These are phyloP conservation scores for Gaeumannomyces tritici DNA, from an alignment of 2,329 filamentous ascomycete genomes.

Conservation along the genomic window DNA sequence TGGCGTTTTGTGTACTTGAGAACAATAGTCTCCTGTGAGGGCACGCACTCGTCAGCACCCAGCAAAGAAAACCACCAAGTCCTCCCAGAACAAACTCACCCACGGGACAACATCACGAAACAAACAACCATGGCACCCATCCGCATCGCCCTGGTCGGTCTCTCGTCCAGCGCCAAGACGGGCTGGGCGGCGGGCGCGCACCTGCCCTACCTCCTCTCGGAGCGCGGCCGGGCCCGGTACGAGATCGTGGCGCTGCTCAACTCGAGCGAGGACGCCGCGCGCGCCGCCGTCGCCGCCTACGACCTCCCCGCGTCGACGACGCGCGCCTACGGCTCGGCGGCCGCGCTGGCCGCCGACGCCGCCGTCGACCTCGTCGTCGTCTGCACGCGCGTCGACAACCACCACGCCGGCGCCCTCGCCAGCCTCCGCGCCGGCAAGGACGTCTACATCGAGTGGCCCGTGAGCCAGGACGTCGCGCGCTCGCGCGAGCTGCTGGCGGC, in stretches of 20 bases:
- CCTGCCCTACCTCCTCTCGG: conserved; percentile 47
- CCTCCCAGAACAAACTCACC: too few species aligned
- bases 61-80: too few species aligned
- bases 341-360: conserved; percentile 35
- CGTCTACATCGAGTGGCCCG: conserved; percentile 49
- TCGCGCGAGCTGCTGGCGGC: conserved; percentile 30
- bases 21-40: too few species aligned
- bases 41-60: too few species aligned
- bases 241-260: conserved; percentile 43
- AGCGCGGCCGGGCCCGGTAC: conserved; percentile 30
- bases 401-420: conserved; percentile 33
- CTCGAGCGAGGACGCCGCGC: conserved; percentile 32
- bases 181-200: conserved; percentile 29
- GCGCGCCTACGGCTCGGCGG: conserved; percentile 38
- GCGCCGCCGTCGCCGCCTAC: conserved; percentile 30
- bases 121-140: conserved; percentile 1
- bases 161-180: conserved; percentile 6
- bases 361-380: conserved; percentile 43
- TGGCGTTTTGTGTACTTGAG: too few species aligned
- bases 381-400: conserved; percentile 33
- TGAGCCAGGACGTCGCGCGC: conserved; percentile 32
- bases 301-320: conserved; percentile 25
- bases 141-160: conserved; percentile 9
- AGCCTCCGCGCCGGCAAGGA: conserved; percentile 41
- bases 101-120: too few species aligned